Evolutionary conservation across 2,329 filamentous ascomycete genomes (phyloP), one percentile per base, ranked within the genome.

Genomic region (Pseudocercospora cruenta): DNA sequence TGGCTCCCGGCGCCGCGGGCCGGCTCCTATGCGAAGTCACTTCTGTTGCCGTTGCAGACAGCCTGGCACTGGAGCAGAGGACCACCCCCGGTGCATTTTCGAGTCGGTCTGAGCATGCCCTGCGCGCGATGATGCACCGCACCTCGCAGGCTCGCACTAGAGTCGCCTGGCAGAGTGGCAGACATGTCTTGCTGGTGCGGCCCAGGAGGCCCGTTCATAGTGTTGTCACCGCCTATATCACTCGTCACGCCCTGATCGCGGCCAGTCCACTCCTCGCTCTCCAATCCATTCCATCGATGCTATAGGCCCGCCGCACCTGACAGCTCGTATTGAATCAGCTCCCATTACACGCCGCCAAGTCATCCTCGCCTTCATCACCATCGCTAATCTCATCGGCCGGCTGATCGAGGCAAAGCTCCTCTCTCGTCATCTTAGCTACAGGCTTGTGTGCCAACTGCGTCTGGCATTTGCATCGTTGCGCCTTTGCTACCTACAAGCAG

Each of bases 181-280:
- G 58, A 65, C 63, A 65, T 65, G 63, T 65, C 63, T 58, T 53
- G 63, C 58, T 16, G 3, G 47, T 51, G 62, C 62, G n/a, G 33
- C 24, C n/a, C 57, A 51, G 57, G 57, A 31, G 57, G 63, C 24
- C 64, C 64, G 64, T 66, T 54, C 64, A 58, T 62, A 62, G 64
- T 67, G 62, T 57, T 68, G 67, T 70, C 71, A 72, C 67, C 45
- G 49, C 49, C 66, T 71, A 72, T 72, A 72, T 69, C 70, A 69
- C 66, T 64, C 53, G 55, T 53, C 68, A 51, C 49, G 53, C 69
- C 68, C 65, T 55, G 47, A 28, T 51, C 66, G 66, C 63, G 61
- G 59, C 31, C 66, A 60, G 47, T 55, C 69, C 71, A 70, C 59
- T 71, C 67, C 45, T 51, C 45, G 60, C 61, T 58, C 64, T 68